Percentiles rank a stretch among this genome's conserved stretches.
These are phyloP conservation scores for Monosporascus sp. DNA, from an alignment of 2,329 filamentous ascomycete species.

Conservation along the genomic window DNA sequence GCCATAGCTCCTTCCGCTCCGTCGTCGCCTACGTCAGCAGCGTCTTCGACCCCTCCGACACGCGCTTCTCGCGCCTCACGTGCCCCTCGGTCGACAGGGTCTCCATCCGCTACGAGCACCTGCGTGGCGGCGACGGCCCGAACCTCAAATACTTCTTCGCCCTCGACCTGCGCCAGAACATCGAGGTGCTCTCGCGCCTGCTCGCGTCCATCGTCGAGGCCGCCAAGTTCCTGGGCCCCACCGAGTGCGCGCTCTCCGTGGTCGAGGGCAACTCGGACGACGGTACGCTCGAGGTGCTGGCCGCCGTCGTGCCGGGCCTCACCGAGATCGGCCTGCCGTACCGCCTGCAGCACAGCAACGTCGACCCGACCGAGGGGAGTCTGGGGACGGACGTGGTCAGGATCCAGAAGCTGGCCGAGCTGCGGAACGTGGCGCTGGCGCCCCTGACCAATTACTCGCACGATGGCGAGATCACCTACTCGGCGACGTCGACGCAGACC, in stretches of 20 bases:
- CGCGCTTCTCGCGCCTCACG: not conserved
- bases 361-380: conserved; percentile 31
- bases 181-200: conserved; percentile 41
- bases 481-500: not conserved
- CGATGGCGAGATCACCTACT: conserved; percentile 13
- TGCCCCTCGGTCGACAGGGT: not conserved
- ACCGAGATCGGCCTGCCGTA: conserved; percentile 34
- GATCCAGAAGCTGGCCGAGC: conserved; percentile 42
- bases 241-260: conserved; percentile 48
- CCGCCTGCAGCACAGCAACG: conserved; percentile 34
- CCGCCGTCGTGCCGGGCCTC: conserved; percentile 33
- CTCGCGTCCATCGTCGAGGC: conserved; percentile 46
- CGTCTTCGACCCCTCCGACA: not conserved
- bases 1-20: not conserved
- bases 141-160: conserved; percentile 44
- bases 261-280: conserved; percentile 52
- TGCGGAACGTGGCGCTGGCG: conserved; percentile 47
- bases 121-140: not conserved
- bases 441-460: conserved; percentile 32
- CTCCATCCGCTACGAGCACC: not conserved
- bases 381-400: conserved; percentile 30
- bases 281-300: conserved; percentile 46
- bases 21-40: not conserved
- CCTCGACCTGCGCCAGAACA: conserved; percentile 44
- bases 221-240: conserved; percentile 43